Evolutionary conservation across 169 alveolate genomes (phyloP).

Genomic region (Cytauxzoon felis): DNA sequence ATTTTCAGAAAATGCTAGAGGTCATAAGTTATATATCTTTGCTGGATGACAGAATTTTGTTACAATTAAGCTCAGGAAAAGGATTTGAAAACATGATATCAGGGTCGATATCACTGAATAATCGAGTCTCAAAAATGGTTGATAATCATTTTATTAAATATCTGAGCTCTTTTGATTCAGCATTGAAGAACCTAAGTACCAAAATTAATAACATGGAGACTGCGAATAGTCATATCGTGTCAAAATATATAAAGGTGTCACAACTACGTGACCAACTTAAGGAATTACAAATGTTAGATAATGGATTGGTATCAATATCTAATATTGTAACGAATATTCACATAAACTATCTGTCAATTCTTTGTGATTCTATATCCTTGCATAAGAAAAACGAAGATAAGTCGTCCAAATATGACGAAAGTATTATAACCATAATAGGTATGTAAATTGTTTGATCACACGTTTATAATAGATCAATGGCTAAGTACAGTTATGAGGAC

Average conservation of each 20-base stretch:
- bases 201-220: neutral
- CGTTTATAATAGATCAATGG: constrained; percentile 32
- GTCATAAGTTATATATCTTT: neutral
- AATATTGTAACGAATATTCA: constrained; percentile 29
- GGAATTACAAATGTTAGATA: neutral
- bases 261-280: neutral
- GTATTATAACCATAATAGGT: constrained; percentile 27
- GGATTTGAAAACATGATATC: neutral
- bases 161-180: neutral
- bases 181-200: constrained; percentile 1
- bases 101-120: neutral
- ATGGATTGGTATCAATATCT: neutral
- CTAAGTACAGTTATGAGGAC: constrained; percentile 17
- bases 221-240: neutral
- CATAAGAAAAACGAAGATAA: neutral
- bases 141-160: constrained; percentile 1
- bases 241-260: constrained; percentile 1
- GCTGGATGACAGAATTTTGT: neutral
- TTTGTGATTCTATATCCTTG: constrained; percentile 6
- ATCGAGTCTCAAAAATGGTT: neutral
- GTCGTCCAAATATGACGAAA: constrained; percentile 8
- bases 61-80: neutral
- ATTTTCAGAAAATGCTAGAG: constrained; percentile 3
- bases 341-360: constrained; percentile 5
- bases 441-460: neutral